Conservation (phyloP, 805 yeast species). For the Candida ficus region DNA sequence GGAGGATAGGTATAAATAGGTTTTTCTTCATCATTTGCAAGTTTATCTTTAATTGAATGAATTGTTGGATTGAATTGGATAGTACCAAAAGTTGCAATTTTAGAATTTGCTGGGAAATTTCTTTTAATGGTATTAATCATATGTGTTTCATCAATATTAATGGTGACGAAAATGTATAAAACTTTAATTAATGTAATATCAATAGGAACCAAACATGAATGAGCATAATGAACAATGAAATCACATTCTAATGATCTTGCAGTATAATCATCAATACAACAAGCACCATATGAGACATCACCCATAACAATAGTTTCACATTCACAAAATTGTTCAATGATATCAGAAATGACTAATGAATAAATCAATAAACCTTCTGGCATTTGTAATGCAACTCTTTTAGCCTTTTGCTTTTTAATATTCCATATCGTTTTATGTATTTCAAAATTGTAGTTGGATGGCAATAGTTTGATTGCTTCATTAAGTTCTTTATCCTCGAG, state of each 20-base stretch:
- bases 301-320: conserved; percentile 95
- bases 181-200: conserved; percentile 89
- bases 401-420: conserved; percentile 66
- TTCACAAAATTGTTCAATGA: conserved; percentile 82
- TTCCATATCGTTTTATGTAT: conserved; percentile 96
- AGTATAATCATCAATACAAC: conserved; percentile 95
- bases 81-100: conserved; percentile 86
- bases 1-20: conserved; percentile 72
- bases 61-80: conserved; percentile 95
- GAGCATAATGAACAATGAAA: conserved; percentile 93
- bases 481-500: conserved; percentile 76
- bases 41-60: conserved; percentile 64
- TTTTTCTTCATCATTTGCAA: conserved; percentile 42
- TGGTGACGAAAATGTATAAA: conserved; percentile 92
- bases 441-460: conserved; percentile 92
- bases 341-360: conserved; percentile 85
- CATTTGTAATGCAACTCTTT: conserved; percentile 90
- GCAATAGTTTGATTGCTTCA: conserved; percentile 74
- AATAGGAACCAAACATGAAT: conserved; percentile 92
- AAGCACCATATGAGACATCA: conserved; percentile 97
- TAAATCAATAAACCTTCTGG: conserved; percentile 94
- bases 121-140: conserved; percentile 67
- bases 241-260: conserved; percentile 93
- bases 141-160: conserved; percentile 80
- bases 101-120: conserved; percentile 60